Evolutionary conservation across 345 rosid genomes (phyloP), one percentile per base, ranked within the genome.

Genomic region (Moringa oleifera): DNA sequence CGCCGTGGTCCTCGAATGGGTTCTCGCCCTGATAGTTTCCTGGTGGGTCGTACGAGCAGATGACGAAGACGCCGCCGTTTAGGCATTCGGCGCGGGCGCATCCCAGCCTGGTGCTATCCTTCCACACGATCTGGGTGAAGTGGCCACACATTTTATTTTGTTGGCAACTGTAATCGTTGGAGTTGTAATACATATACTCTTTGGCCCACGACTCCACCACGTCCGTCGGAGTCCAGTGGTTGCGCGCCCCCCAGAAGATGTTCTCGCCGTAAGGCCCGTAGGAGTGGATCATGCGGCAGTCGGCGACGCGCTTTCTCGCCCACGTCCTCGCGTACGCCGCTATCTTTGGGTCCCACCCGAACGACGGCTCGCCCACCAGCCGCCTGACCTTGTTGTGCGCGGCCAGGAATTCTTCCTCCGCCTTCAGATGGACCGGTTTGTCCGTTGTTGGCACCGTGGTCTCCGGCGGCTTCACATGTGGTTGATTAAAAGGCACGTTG

Each of bases 91-190:
- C 72, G 5, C 68, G 58, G 11, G 69, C 79, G 25, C 87, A 85
- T 2, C 91, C 88, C 5, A 85, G 25, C 31, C 59, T 53, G 0
- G 70, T 58, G 12, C 71, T 51, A 11, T 71, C 71, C 62, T 65
- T 72, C 88, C 86, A 86, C 23, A 86, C 73, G 46, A 86, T 56
- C 75, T 86, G 91, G 3, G 88, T 85, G 37, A 73, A 85, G 58
- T 83, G 91, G 7, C 88, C 86, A 37, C 88, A 85, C 57, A 74
- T 56, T 18, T 58, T 25, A 0, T 53, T 13, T 11, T 55, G 28
- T 2, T 54, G 46, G 49, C 89, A 86, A 52, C 71, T 49, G 64
- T 79, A 74, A 11, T 59, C 63, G 0, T 4, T 17, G n/a, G 18
- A 69, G 55, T 86, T 17, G 33, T 77, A 86, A 21, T 28, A 63